Conservation (phyloP, 2,329 filamentous ascomycete species). For the Ophiostoma perfectum region DNA sequence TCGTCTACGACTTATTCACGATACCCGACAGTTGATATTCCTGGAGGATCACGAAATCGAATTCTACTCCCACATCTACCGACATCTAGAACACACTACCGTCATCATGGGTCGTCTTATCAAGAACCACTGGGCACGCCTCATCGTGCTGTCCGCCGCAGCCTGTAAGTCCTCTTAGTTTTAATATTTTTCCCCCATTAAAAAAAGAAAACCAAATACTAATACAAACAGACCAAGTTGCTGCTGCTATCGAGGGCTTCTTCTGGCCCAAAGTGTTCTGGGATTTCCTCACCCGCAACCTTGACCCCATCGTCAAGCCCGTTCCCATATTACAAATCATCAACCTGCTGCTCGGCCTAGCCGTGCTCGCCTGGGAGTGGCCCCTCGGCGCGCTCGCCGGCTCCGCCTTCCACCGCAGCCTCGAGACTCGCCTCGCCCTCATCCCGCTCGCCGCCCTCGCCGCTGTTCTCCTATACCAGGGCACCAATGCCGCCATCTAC, state of each 20-base stretch:
- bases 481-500: conserved; percentile 86
- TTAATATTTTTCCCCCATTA: neutral
- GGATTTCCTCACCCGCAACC: conserved; percentile 88
- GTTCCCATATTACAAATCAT: conserved; percentile 84
- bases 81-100: neutral
- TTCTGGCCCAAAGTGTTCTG: conserved; percentile 99
- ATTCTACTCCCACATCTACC: neutral
- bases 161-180: conserved; percentile 50
- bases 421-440: conserved; percentile 77
- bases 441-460: conserved; percentile 73
- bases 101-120: conserved; percentile 87
- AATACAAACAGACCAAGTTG: conserved; percentile 66
- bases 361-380: conserved; percentile 85
- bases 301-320: conserved; percentile 80
- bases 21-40: neutral
- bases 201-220: conserved; percentile 8
- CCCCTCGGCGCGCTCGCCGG: conserved; percentile 74
- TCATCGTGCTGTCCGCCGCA: conserved; percentile 84
- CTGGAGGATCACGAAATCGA: neutral
- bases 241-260: conserved; percentile 76
- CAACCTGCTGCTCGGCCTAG: conserved; percentile 76
- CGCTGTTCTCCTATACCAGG: conserved; percentile 79
- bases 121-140: conserved; percentile 97
- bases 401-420: conserved; percentile 72
- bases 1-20: neutral